Percentiles rank a stretch among this genome's conserved stretches.
These are phyloP conservation scores for Linderniella brevidens DNA, from an alignment of 257 asterid genomes.

Conservation along the genomic window DNA sequence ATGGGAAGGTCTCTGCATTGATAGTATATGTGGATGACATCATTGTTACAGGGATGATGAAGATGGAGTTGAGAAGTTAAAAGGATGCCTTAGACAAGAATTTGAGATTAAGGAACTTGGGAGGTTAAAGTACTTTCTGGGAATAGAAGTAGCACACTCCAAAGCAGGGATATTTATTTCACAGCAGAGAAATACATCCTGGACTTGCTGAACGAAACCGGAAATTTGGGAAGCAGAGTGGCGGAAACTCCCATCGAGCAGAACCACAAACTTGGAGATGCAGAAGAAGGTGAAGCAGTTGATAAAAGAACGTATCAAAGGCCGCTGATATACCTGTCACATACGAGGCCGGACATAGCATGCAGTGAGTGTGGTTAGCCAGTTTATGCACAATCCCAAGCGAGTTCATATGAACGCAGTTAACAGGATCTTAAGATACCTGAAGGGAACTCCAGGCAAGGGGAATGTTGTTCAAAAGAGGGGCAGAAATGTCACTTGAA, in stretches of 20 bases:
- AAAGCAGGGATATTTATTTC: background rate
- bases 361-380: background rate
- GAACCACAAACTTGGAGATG: background rate
- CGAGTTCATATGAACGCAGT: background rate
- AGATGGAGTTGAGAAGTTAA: background rate
- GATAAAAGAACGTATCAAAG: background rate
- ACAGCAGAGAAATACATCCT: background rate
- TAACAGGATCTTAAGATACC: background rate
- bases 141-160: background rate
- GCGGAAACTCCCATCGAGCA: background rate
- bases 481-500: background rate
- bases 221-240: background rate
- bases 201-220: background rate
- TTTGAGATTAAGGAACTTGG: constrained; percentile 1
- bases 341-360: background rate
- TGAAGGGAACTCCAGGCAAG: background rate
- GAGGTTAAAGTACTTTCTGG: too few species aligned
- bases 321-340: background rate
- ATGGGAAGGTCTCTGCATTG: too few species aligned
- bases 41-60: background rate
- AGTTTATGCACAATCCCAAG: constrained; percentile 1
- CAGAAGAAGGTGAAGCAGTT: background rate
- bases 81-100: background rate
- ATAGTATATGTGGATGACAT: background rate
- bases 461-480: background rate